These are phyloP conservation scores for Triangularia verruculosa DNA, from an alignment of 2,329 filamentous ascomycete species.

Conservation along the genomic window DNA sequence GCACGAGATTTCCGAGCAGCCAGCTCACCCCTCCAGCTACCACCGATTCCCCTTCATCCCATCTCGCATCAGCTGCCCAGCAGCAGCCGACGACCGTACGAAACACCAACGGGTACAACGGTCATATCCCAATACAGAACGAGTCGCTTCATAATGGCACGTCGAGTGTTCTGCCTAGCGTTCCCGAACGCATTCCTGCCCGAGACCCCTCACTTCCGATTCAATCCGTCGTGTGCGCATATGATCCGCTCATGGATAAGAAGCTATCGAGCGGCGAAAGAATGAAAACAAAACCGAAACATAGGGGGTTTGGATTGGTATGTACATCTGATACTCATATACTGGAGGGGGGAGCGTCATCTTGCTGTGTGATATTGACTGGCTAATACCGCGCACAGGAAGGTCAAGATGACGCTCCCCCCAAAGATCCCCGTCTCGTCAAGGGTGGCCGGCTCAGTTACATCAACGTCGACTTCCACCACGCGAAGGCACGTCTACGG, in stretches of 20 bases:
- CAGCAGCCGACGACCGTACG: constrained; percentile 47
- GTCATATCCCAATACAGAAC: constrained; percentile 36
- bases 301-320: constrained; percentile 65
- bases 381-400: constrained; percentile 56
- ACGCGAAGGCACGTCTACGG: constrained; percentile 67
- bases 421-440: constrained; percentile 78
- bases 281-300: constrained; percentile 58
- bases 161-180: constrained; percentile 22
- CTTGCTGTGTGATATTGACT: constrained; percentile 46
- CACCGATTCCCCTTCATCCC: constrained; percentile 52
- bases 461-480: constrained; percentile 68
- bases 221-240: constrained; percentile 57
- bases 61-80: constrained; percentile 44
- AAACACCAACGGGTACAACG: not conserved
- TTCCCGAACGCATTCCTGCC: constrained; percentile 47
- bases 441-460: constrained; percentile 63
- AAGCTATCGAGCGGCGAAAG: constrained; percentile 48
- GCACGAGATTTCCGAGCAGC: constrained; percentile 43
- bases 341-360: constrained; percentile 59
- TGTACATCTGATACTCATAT: constrained; percentile 49
- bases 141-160: constrained; percentile 30
- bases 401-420: constrained; percentile 76
- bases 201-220: constrained; percentile 54
- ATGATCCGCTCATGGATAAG: constrained; percentile 58
- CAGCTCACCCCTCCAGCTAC: constrained; percentile 51